Base-by-base conservation (phyloP, 1,139 yeast genomes). In the Saccharomycopsis hybrid region DNA sequence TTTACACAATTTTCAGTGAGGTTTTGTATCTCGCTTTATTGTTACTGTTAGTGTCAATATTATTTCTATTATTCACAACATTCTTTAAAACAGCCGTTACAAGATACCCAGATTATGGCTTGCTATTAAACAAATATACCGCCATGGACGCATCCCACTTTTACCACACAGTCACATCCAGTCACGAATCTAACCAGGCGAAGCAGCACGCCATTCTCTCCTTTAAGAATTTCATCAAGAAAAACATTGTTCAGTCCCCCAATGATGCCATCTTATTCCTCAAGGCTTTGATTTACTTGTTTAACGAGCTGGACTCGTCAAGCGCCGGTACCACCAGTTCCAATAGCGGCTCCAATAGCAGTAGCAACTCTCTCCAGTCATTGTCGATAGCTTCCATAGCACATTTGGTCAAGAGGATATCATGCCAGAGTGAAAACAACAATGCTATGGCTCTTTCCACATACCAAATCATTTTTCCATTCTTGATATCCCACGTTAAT, bases 301-400 rank as follows among this genome's bases (percentile, higher is more conserved):
- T 30, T 37, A 41, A 8, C 13, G 39, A 41, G 25, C 81, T 87
- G 48, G 85, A 72, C 55, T 79, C 78, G 62, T 90, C 89, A 77
- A 88, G 79, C 2, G 82, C 83, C 44, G 11, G 36, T 32, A 32
- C 9, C 9, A 8, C 36, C 25, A 24, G 37, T 25, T 32, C 32
- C 7, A n/a, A 36, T n/a, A 13, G 13, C 5, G 33, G 33, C 33
- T 5, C 33, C 9, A 7, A 13, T 9, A 24, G 8, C 5, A 9
- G 9, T 13, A 24, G 24, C 46, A 11, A 9, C 30, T 18, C 39
- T 25, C 7, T 38, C 13, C 43, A 35, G 11, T 27, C 44, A 3
- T 38, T 52, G 13, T 24, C 49, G 8, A 39, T 52, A 3, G 31
- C 45, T n/a, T 36, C 51, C 1, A 30, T 52, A 3, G 51, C 51